These are phyloP conservation scores for Apophysomyces variabilis DNA, from an alignment of 371 early-diverging fungal species.

Conservation along the genomic window DNA sequence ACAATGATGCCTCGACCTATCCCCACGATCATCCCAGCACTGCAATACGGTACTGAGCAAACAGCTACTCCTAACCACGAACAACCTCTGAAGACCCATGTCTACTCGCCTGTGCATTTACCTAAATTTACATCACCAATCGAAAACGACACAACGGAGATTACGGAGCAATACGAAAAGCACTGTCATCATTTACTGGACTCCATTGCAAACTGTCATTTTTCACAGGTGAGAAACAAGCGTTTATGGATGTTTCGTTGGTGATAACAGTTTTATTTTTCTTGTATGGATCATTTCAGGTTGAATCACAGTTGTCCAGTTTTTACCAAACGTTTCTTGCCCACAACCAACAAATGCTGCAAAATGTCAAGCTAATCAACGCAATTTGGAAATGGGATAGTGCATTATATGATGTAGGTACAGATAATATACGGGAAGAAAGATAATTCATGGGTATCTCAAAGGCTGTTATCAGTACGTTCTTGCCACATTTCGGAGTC, in stretches of 20 bases:
- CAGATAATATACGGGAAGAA: background rate
- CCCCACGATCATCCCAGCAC: background rate
- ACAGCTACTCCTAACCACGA: background rate
- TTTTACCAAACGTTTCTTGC: background rate
- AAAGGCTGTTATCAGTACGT: constrained; percentile 5
- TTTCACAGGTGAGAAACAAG: background rate
- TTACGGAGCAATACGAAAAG: background rate
- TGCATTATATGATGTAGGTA: constrained; percentile 1
- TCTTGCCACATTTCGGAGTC: background rate
- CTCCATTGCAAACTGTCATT: background rate
- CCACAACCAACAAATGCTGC: background rate
- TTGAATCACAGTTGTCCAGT: background rate
- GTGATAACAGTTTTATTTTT: background rate
- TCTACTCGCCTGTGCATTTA: background rate
- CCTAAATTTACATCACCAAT: constrained; percentile 5
- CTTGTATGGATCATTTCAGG: background rate
- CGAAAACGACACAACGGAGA: background rate
- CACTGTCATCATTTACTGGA: background rate
- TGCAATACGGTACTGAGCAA: background rate
- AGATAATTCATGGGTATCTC: background rate
- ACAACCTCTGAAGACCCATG: background rate
- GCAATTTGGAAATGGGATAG: constrained; percentile 3
- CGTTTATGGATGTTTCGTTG: background rate
- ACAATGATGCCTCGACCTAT: background rate
- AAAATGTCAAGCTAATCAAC: background rate